phyloP scores from a whole-genome alignment of 352 stramenopile genomes.

The Elongisporangium prolatum region DNA sequence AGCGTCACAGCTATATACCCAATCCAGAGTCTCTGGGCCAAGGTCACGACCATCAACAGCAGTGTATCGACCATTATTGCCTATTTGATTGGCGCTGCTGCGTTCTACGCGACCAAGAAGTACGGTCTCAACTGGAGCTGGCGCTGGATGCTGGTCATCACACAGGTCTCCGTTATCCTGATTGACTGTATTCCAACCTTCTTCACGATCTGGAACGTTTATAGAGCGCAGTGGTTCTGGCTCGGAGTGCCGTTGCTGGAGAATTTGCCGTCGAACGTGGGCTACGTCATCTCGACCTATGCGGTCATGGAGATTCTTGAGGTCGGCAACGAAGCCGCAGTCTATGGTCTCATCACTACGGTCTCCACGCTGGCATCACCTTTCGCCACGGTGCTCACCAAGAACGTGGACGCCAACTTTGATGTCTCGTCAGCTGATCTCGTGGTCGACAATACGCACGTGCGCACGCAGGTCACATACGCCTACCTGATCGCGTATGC shows the following conservation, averaged over 20 bases:
- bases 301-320: constrained; percentile 29
- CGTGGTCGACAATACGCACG: constrained; percentile 18
- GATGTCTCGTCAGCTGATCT: constrained; percentile 17
- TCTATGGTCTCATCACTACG: constrained; percentile 31
- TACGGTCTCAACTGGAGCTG: constrained; percentile 50
- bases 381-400: constrained; percentile 24
- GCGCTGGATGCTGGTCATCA: constrained; percentile 38
- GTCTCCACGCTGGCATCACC: constrained; percentile 21
- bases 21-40: constrained; percentile 41
- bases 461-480: constrained; percentile 26
- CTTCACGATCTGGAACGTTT: constrained; percentile 23
- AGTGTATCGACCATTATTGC: constrained; percentile 30
- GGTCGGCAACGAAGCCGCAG: constrained; percentile 26
- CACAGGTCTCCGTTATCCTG: constrained; percentile 15
- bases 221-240: constrained; percentile 20
- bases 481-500: constrained; percentile 26
- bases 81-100: constrained; percentile 23
- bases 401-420: constrained; percentile 20
- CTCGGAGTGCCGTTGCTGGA: constrained; percentile 20
- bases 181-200: constrained; percentile 24
- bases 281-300: constrained; percentile 22
- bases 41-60: constrained; percentile 38
- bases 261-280: constrained; percentile 19
- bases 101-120: constrained; percentile 22
- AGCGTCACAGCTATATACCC: constrained; percentile 32